Evolutionary conservation across 768 basidiomycete genomes (phyloP), one percentile per base, ranked within the genome.

Genomic region (Lentinula lateritia): DNA sequence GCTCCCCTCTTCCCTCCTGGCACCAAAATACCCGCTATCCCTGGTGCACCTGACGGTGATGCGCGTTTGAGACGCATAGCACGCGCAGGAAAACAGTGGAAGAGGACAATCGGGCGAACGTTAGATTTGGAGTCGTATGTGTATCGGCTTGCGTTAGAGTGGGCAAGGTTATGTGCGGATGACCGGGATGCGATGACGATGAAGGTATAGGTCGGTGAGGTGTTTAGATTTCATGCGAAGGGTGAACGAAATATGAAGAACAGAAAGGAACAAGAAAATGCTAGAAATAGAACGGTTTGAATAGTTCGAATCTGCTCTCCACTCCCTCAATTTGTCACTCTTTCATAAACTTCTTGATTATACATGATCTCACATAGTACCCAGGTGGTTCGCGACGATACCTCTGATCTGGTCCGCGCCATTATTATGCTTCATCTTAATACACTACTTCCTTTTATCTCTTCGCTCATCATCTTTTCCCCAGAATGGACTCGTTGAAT

Each of bases 71-170:
- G 87, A 42, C 83, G 91, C 66, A 96, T 98, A 42, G 95, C 96
- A 0, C 77, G 87, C 46, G 93, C 94, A 1, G 95, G 96, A n/a
- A 88, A 94, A 69, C 83, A 91, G 62, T 98, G 96, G 96, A 93
- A 90, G 72, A 82, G 84, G 67, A 90, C 86, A 0, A 81, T 93
- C 18, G 93, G 92, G 32, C 75, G 96, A 54, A 86, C 82, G 60
- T 79, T 88, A 60, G 96, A 98, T 75, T 94, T 97, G 91, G 93
- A 98, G 83, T 92, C 83, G 39, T 95, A 96, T 70, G 87, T 95
- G 6, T 96, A 92, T 73, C 80, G 95, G 66, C 76, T 96, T 20
- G 90, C 89, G 65, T 73, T 97, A 48, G 95, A 97, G 71, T 98
- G 93, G 79, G 93, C 89, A 36, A 76, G 95, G 15, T 76, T 98